Evolutionary conservation across 2,329 filamentous ascomycete genomes (phyloP), one percentile per base, ranked within the genome.

Genomic region (Teratosphaeria nubilosa): DNA sequence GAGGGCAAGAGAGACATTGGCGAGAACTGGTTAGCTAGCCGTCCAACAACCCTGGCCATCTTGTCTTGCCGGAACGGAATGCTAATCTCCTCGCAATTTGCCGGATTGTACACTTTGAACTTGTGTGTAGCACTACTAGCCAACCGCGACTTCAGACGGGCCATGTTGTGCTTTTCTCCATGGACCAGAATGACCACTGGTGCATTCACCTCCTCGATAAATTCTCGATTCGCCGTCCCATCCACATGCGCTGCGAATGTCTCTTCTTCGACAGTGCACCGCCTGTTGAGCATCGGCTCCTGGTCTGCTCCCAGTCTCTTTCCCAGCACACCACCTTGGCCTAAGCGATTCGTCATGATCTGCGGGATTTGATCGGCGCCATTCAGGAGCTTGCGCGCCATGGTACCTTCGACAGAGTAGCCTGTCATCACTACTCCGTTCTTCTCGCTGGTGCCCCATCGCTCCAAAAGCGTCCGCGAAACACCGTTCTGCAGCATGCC

Each of bases 361-460:
- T 92, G 92, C 60, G 91, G 91, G 59, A 99, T 97, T 68, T 91
- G 86, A 61, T 96, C 91, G 0, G 94, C 94, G 70, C 97, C 94
- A 64, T 92, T 90, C 62, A 99, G 89, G 9, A 53, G 51, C 67
- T 94, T 86, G 73, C 96, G 92, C 3, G 91, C 94, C 92, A 99
- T 97, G 0, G 94, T 99, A 5, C 94, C 94, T 74, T 99, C 94
- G 7, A 99, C 92, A 61, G 91, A 96, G 76, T 99, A 99, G 70
- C 94, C 94, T 0, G 94, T 99, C 73, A 99, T 96, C 66, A 99
- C 88, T 51, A 99, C 90, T n/a, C 92, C 94, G 69, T 99, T 99
- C 73, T 94, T 91, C 62, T 94, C 88, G 74, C 90, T 95, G 0
- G 94, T 94, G 1, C 92, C 92, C 94, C 94, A 99, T 66, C 92